Evolutionary conservation across 2,329 filamentous ascomycete genomes (phyloP).

Genomic region (Phaeosphaeria sp.): DNA sequence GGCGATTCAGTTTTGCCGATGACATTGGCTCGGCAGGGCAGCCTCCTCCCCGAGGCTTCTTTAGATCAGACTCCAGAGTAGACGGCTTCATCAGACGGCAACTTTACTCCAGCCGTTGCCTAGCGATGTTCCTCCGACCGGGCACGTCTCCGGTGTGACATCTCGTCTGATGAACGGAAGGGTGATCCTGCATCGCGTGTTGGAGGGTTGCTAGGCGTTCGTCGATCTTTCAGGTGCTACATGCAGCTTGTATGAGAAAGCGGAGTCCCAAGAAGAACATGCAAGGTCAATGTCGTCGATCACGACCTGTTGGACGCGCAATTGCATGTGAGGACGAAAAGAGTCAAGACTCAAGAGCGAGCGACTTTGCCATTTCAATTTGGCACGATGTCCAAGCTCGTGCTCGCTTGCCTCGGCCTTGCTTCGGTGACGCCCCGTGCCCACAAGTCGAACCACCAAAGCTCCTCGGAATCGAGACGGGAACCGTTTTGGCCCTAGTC

Average conservation of each 20-base stretch:
- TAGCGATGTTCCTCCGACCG: background rate
- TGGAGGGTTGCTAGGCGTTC: background rate
- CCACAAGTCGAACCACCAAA: background rate
- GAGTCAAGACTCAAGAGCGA: background rate
- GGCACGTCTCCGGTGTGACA: background rate
- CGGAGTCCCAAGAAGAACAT: background rate
- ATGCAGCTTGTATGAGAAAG: background rate
- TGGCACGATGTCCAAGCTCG: background rate
- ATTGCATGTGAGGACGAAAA: background rate
- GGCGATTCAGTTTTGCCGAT: background rate
- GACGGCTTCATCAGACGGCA: background rate
- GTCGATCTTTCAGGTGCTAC: background rate
- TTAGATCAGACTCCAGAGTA: background rate
- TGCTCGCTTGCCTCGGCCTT: background rate
- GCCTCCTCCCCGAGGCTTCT: background rate
- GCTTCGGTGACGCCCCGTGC: background rate
- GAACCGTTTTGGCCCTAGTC: conserved; percentile 8
- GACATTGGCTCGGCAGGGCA: background rate
- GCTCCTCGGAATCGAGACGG: conserved; percentile 7
- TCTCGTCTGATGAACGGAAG: background rate
- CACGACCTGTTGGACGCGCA: background rate
- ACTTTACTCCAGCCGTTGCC: background rate
- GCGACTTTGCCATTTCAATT: background rate
- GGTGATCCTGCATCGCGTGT: background rate
- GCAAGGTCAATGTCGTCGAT: conserved; percentile 4